Evolutionary conservation across 75 land plant genomes (phyloP), one percentile per base, ranked within the genome.

Genomic region (Larix kaempferi): DNA sequence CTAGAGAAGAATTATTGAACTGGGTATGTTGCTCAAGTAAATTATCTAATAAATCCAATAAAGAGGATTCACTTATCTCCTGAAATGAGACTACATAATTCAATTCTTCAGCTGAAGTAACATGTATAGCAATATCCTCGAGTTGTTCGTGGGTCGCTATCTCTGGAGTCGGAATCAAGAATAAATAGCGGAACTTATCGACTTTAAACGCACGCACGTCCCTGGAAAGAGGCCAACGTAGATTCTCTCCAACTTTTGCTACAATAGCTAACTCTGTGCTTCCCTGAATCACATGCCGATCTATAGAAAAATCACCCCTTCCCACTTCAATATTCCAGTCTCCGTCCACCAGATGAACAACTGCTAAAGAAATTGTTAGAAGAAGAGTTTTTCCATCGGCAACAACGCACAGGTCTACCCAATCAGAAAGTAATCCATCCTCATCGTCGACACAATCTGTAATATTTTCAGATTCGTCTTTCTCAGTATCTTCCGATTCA

Each of bases 151-250:
- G n/a, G 11, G 11, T 8, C 10, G 83, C 88, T 33, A 88, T 41
- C 0, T 83, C 74, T 78, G 76, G 61, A 21, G 78, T 69, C 3
- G 55, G 54, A 37, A 86, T 60, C 3, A 87, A 63, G 82, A 95
- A 95, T 59, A 91, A 82, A 72, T 95, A 95, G 75, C 91, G 92
- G 11, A 71, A 60, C 10, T 66, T 21, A 73, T 89, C 91, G 21
- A 95, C 73, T 87, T 93, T 93, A 59, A 88, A 88, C 8, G 89
- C 87, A 0, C 90, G 87, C 83, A 84, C 86, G 37, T 93, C 94
- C 64, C 90, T 89, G 29, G 90, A 80, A 71, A 92, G 55, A 6
- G 94, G 94, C 93, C 93, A 92, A 44, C 81, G 84, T 22, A 90
- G 78, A 23, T 84, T 77, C 3, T 83, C 79, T 21, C 94, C 91